Conservation (phyloP, 257 asterid species). For the Nicotiana otophora region DNA sequence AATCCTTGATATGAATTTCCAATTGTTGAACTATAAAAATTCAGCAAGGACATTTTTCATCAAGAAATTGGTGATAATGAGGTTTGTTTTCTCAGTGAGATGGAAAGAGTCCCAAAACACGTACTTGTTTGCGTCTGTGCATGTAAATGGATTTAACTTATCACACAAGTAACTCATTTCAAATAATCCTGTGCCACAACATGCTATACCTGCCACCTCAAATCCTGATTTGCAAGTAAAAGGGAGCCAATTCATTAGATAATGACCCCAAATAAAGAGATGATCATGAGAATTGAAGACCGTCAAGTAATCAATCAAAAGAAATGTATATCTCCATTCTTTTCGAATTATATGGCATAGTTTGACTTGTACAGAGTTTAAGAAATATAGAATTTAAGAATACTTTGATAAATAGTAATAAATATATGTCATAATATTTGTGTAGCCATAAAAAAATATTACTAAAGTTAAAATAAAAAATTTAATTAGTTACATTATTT, state of each 20-base stretch:
- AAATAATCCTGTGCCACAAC: conserved; percentile 82
- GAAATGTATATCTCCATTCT: background rate
- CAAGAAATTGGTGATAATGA: conserved; percentile 42
- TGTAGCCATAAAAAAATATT: too few relatives aligned
- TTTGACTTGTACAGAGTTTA: too few relatives aligned
- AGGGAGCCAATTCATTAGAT: background rate
- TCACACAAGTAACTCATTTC: conserved; percentile 86
- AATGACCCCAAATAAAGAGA: background rate
- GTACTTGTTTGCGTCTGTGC: conserved; percentile 72
- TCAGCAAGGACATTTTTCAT: conserved; percentile 37
- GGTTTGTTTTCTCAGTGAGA: conserved; percentile 65
- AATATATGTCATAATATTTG: too few relatives aligned
- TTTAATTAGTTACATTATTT: too few relatives aligned
- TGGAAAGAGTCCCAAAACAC: conserved; percentile 96
- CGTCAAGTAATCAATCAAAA: background rate
- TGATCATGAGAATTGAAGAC: too few relatives aligned
- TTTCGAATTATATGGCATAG: too few relatives aligned
- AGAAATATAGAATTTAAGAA: too few relatives aligned
- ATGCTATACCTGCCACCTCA: conserved; percentile 64
- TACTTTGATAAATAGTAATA: too few relatives aligned
- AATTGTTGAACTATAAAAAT: conserved; percentile 24
- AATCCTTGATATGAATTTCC: background rate
- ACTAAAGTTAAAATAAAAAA: too few relatives aligned
- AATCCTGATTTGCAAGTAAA: conserved; percentile 41
- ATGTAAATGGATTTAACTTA: conserved; percentile 65